Base-by-base conservation (phyloP, 345 rosid genomes). In the Durio zibethinus region DNA sequence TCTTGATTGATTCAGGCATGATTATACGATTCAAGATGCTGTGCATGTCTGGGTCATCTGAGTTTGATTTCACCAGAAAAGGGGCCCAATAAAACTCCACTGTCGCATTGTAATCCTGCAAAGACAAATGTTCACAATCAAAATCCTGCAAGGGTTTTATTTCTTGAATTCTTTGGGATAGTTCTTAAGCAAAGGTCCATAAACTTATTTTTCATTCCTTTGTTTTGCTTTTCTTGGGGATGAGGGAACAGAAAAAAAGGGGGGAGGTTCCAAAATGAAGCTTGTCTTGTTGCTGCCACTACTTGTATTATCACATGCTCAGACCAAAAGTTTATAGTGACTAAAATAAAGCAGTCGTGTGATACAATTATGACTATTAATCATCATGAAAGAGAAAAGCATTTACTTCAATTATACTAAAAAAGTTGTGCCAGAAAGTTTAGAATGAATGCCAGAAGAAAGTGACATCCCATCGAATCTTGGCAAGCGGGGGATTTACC, bases 51-150 rank as follows among this genome's bases (percentile, higher is more conserved):
- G 99, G 95, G 80, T 92, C 90, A 52, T 97, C 99, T 2, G 99
- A 94, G 80, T 97, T 97, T 10, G 99, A 97, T 76, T 87, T 91
- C 4, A 97, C 98, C 78, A 97, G 79, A 80, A 94, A 97, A 53
- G 99, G 99, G 0, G 99, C 97, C 98, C 99, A 96, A 43, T 94
- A 93, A 56, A 94, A 96, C 81, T 96, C 99, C 79, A 97, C 90
- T 18, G 98, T 90, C 4, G 98, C 92, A 69, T 97, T 97, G 53
- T 94, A 92, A 50, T 94, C 96, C 99, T 97, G 64, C 73, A 76
- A 21, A 57, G 47, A 20, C 35, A 68, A 7, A 63, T 25, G 5
- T 33, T 12, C 33, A 73, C 27, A 36, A 73, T 73, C 31, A 25
- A 29, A 56, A 2, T 20, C n/a, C n/a, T n/a, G n/a, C n/a, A n/a